Conservation (phyloP, 1,284 basidiomycete genomes). For the Cutaneotrichosporon sp. region DNA sequence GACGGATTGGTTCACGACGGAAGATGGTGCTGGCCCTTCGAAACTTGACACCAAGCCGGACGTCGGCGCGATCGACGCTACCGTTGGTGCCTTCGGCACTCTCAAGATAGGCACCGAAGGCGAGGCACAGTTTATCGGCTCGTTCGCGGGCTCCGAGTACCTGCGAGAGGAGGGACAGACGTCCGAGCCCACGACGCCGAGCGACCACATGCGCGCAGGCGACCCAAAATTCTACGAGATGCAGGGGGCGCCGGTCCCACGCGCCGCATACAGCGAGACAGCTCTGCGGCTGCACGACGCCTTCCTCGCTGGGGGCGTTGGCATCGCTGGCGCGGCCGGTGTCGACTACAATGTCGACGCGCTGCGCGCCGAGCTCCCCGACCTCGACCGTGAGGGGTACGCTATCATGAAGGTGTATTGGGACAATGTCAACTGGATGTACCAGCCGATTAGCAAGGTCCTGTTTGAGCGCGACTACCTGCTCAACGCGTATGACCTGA, state of each 20-base stretch:
- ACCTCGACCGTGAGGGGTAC: conserved; percentile 45
- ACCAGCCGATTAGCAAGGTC: conserved; percentile 41
- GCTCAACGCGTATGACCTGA: conserved; percentile 42
- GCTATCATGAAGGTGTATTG: conserved; percentile 44
- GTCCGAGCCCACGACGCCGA: conserved; percentile 5
- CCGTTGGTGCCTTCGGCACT: conserved; percentile 45
- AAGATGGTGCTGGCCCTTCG: conserved; percentile 20
- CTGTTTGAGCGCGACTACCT: conserved; percentile 50
- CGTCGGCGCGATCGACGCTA: conserved; percentile 29
- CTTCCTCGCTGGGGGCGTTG: conserved; percentile 8
- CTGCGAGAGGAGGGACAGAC: conserved; percentile 33
- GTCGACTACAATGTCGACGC: conserved; percentile 6
- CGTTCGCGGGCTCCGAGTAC: conserved; percentile 38
- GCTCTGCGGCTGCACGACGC: conserved; percentile 9
- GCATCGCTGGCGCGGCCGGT: conserved; percentile 1
- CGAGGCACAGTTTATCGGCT: conserved; percentile 47
- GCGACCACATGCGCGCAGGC: conserved; percentile 3
- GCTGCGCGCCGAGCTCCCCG: conserved; percentile 32
- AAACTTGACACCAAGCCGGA: conserved; percentile 15
- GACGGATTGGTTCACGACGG: conserved; percentile 38
- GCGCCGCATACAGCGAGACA: conserved; percentile 11
- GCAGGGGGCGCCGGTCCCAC: neutral
- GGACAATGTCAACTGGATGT: conserved; percentile 54
- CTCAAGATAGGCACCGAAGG: conserved; percentile 43
- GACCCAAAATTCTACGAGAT: neutral